Evolutionary conservation across 495 filamentous ascomycete genomes (phyloP).

Genomic region (Letharia lupina): DNA sequence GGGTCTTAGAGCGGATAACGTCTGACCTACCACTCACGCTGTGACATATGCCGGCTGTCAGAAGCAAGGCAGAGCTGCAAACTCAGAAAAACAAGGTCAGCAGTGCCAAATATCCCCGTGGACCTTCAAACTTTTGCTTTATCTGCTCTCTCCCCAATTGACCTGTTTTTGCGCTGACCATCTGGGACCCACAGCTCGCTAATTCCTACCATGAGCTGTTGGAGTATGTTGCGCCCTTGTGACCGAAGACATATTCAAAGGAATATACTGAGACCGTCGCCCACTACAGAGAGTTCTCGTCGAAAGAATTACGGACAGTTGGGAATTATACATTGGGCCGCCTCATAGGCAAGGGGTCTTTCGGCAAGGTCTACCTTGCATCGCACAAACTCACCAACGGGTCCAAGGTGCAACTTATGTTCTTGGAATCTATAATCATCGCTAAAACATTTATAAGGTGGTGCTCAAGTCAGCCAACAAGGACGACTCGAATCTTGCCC

Average conservation of each 20-base stretch:
- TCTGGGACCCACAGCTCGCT: conserved; percentile 59
- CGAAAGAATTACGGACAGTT: conserved; percentile 79
- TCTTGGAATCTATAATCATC: neutral
- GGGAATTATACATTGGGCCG: conserved; percentile 90
- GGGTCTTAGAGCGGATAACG: conserved; percentile 14
- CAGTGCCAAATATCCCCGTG: conserved; percentile 11
- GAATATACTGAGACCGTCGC: conserved; percentile 14
- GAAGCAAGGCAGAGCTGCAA: conserved; percentile 78
- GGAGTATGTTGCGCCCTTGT: conserved; percentile 52
- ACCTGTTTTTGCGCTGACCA: neutral
- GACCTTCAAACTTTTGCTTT: conserved; percentile 26
- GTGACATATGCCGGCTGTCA: conserved; percentile 46
- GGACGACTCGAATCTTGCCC: conserved; percentile 87
- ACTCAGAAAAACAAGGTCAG: conserved; percentile 88
- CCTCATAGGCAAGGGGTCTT: conserved; percentile 93
- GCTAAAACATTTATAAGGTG: conserved; percentile 48
- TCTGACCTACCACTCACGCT: conserved; percentile 5
- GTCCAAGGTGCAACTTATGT: conserved; percentile 60
- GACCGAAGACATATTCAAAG: neutral
- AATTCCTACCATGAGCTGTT: conserved; percentile 93
- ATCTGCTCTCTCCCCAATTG: neutral
- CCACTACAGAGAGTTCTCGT: conserved; percentile 75
- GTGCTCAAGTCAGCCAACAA: conserved; percentile 97
- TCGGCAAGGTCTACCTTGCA: conserved; percentile 96
- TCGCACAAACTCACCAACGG: conserved; percentile 97